Percentiles rank a stretch among this genome's conserved stretches.
Evolutionary conservation across 1,284 basidiomycete genomes (phyloP).

Genomic region (Puccinia horiana): DNA sequence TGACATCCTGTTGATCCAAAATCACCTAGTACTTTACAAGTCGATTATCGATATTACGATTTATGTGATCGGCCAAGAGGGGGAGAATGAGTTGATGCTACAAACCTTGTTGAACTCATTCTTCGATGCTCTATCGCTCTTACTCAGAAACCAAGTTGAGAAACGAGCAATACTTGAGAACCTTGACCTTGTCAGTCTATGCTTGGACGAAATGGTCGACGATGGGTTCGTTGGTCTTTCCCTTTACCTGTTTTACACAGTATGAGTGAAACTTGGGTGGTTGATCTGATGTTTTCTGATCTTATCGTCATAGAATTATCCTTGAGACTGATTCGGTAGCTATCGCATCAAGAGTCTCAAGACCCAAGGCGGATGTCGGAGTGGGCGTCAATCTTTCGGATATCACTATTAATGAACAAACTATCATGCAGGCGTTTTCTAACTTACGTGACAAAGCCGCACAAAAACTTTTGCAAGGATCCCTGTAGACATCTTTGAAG

Average conservation of each 20-base stretch:
- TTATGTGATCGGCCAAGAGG: conserved; percentile 83
- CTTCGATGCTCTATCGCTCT: conserved; percentile 78
- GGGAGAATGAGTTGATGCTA: conserved; percentile 97
- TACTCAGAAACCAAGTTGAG: conserved; percentile 89
- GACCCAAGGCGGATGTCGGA: conserved; percentile 81
- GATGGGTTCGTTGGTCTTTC: conserved; percentile 69
- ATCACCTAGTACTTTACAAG: conserved; percentile 88
- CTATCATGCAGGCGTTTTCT: conserved; percentile 59
- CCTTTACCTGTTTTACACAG: background rate
- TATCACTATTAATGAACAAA: conserved; percentile 90
- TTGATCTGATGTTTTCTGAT: conserved; percentile 18
- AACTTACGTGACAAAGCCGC: conserved; percentile 55
- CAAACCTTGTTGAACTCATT: conserved; percentile 79
- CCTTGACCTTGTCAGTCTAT: conserved; percentile 86
- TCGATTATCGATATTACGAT: conserved; percentile 92
- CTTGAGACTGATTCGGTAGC: conserved; percentile 94
- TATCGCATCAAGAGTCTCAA: conserved; percentile 89
- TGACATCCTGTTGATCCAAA: conserved; percentile 91
- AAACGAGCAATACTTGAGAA: conserved; percentile 94
- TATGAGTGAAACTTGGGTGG: background rate
- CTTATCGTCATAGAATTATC: conserved; percentile 70
- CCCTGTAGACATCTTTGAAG: conserved; percentile 1
- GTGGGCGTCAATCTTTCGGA: conserved; percentile 66
- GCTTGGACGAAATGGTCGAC: conserved; percentile 94
- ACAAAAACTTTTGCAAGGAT: conserved; percentile 56